Evolutionary conservation across 805 yeast genomes (phyloP).

Genomic region (Sugiyamaella valdiviana): DNA sequence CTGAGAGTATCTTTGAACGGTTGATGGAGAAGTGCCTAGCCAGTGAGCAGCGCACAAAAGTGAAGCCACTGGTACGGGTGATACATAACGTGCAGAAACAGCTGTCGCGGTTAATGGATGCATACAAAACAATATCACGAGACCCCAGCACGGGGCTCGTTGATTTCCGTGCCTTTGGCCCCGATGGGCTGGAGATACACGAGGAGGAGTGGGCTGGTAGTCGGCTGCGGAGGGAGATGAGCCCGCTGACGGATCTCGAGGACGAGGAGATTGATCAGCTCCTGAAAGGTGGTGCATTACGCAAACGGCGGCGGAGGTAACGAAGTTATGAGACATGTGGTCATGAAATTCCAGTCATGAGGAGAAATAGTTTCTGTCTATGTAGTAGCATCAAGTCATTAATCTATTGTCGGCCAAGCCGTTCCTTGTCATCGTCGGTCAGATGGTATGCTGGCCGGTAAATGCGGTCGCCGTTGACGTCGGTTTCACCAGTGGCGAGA

Average conservation of each 20-base stretch:
- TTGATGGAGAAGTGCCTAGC: not conserved
- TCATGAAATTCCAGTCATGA: not conserved
- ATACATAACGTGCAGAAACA: not conserved
- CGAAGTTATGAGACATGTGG: not conserved
- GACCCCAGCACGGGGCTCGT: slow-evolving; percentile 7
- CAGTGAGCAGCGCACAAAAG: not conserved
- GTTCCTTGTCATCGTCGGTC: slow-evolving; percentile 52
- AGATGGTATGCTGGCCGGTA: slow-evolving; percentile 44
- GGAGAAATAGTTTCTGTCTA: not conserved
- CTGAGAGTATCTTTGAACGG: not conserved
- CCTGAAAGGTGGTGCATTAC: not conserved
- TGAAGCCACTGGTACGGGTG: not conserved
- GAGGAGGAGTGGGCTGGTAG: slow-evolving; percentile 31
- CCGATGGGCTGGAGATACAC: slow-evolving; percentile 28
- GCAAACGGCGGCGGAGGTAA: not conserved
- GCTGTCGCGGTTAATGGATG: not conserved
- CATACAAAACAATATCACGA: not conserved
- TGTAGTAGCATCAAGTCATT: not conserved
- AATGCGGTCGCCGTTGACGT: slow-evolving; percentile 41
- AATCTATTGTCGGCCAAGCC: slow-evolving; percentile 35
- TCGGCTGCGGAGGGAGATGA: slow-evolving; percentile 14
- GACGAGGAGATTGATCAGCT: slow-evolving; percentile 10
- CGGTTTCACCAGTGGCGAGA: slow-evolving; percentile 29
- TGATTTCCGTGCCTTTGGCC: slow-evolving; percentile 27
- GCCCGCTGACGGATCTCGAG: slow-evolving; percentile 16